Evolutionary conservation across 257 asterid species (phyloP).

Genomic region (Paulownia fortunei): DNA sequence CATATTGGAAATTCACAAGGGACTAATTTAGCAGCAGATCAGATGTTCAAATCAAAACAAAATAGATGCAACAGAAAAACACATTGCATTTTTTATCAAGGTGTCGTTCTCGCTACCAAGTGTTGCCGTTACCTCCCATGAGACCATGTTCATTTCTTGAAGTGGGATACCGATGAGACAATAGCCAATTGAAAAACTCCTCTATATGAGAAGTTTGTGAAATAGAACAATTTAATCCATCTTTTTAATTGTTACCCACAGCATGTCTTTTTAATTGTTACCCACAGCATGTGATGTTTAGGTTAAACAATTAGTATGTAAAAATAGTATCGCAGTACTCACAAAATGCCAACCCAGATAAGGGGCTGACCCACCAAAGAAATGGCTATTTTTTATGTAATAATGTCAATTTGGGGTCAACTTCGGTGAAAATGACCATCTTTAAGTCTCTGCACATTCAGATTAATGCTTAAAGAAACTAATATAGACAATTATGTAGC

Average conservation of each 20-base stretch:
- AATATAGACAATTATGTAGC: conserved; percentile 25
- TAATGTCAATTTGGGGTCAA: conserved; percentile 31
- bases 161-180: background rate
- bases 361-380: conserved; percentile 21
- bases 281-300: background rate
- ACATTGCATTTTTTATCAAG: background rate
- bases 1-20: background rate
- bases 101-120: background rate
- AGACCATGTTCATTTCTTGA: background rate
- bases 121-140: background rate
- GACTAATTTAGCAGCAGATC: background rate
- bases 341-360: conserved; percentile 15
- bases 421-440: conserved; percentile 22
- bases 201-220: background rate
- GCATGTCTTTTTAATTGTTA: conserved; percentile 2
- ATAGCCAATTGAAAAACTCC: background rate
- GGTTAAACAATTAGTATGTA: background rate
- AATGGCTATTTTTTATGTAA: conserved; percentile 4
- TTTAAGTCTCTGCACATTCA: conserved; percentile 10
- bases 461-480: conserved; percentile 25
- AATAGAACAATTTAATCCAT: background rate
- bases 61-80: background rate
- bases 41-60: background rate
- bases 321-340: background rate
- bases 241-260: no score